These are phyloP conservation scores for Saturnispora quitensis DNA, from an alignment of 805 yeast genomes.

Conservation along the genomic window DNA sequence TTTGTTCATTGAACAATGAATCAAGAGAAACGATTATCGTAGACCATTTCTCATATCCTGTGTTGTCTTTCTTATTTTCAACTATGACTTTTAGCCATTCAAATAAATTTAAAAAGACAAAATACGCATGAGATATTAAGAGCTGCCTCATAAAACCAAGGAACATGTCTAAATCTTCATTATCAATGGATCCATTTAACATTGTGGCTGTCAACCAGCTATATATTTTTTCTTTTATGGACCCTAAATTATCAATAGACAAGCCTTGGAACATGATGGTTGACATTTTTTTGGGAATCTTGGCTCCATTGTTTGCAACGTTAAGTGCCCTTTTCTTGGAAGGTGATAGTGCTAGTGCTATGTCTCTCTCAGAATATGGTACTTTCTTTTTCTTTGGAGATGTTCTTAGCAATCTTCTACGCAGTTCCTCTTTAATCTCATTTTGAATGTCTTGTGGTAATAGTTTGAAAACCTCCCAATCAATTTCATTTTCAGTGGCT, in stretches of 20 bases:
- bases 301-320: background rate
- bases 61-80: background rate
- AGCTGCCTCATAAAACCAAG: conserved; percentile 22
- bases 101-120: conserved; percentile 16
- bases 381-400: conserved; percentile 16
- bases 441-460: conserved; percentile 57
- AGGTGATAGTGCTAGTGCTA: conserved; percentile 13
- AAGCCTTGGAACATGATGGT: conserved; percentile 20
- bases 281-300: conserved; percentile 2
- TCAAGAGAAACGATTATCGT: conserved; percentile 13
- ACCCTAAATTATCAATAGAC: conserved; percentile 12
- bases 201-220: conserved; percentile 22
- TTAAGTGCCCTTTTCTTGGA: conserved; percentile 2
- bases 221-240: conserved; percentile 12
- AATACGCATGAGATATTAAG: conserved; percentile 15
- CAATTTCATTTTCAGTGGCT: conserved; percentile 31
- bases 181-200: conserved; percentile 15
- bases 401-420: conserved; percentile 28
- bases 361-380: conserved; percentile 12
- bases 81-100: conserved; percentile 13
- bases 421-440: conserved; percentile 50
- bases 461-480: conserved; percentile 53
- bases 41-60: conserved; percentile 18
- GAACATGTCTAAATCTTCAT: conserved; percentile 21
- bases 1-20: conserved; percentile 8